These are phyloP conservation scores for Acaromyces ingoldii DNA, from an alignment of 1,284 basidiomycete species.

Conservation along the genomic window DNA sequence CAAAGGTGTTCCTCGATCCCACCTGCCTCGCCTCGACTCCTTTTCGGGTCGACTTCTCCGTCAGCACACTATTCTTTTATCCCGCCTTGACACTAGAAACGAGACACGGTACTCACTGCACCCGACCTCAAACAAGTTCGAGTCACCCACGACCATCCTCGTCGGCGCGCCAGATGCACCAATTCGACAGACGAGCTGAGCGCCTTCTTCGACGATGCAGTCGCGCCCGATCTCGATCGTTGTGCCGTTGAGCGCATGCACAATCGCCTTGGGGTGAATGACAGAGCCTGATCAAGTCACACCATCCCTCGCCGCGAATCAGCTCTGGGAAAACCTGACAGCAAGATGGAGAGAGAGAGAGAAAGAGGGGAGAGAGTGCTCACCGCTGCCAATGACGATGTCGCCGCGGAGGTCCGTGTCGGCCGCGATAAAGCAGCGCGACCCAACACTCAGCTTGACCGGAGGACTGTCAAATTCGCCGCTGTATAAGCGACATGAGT, in stretches of 20 bases:
- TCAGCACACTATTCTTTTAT: not conserved
- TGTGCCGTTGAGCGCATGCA: slow-evolving; percentile 72
- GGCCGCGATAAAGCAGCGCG: slow-evolving; percentile 29
- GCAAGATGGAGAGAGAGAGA: no score
- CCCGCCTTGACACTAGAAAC: slow-evolving; percentile 9
- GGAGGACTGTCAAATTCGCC: no score
- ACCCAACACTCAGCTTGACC: slow-evolving; percentile 34
- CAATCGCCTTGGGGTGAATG: slow-evolving; percentile 87
- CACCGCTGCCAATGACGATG: slow-evolving; percentile 50
- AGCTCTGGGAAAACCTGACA: no score
- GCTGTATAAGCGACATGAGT: no score
- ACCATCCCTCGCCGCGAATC: no score
- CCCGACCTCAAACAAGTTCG: slow-evolving; percentile 87
- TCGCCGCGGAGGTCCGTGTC: slow-evolving; percentile 36
- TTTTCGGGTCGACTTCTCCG: slow-evolving; percentile 41
- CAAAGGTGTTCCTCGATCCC: slow-evolving; percentile 78
- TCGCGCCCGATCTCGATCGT: slow-evolving; percentile 79
- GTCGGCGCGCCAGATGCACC: no score
- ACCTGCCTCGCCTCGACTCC: slow-evolving; percentile 77
- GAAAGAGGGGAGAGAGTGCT: no score
- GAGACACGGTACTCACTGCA: slow-evolving; percentile 63
- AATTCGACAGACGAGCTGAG: not conserved
- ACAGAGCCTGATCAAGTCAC: no score
- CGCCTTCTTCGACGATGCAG: slow-evolving; percentile 83
- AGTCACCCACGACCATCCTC: slow-evolving; percentile 83